Conservation (phyloP, 768 basidiomycete species). For the Galerina marginata region DNA sequence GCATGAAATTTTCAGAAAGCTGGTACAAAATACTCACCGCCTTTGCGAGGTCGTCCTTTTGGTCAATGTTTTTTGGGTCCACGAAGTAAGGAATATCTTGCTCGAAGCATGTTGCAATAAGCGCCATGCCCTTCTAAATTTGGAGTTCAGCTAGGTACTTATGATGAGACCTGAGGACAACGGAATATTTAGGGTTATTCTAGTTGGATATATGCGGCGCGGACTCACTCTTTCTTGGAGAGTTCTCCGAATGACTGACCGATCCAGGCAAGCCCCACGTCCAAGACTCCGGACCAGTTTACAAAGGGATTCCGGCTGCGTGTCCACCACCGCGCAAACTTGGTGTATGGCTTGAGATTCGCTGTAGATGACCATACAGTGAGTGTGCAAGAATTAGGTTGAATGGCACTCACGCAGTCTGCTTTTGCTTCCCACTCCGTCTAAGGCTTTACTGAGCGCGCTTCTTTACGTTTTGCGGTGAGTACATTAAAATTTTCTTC, state of each 20-base stretch:
- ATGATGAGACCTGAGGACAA: not conserved
- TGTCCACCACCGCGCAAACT: constrained; percentile 1
- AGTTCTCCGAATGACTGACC: not conserved
- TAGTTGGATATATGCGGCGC: not conserved
- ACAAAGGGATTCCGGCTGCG: not conserved
- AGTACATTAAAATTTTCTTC: not conserved
- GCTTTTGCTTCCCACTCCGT: not conserved
- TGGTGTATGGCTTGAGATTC: not conserved
- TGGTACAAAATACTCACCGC: no score
- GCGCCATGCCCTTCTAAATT: no score
- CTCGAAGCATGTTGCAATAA: no score
- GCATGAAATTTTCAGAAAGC: no score
- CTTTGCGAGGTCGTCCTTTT: no score
- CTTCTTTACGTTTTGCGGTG: not conserved
- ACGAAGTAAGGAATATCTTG: no score
- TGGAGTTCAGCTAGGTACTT: no score
- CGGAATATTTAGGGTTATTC: no score
- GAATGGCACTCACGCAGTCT: not conserved
- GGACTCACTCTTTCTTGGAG: not conserved
- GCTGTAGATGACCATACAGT: not conserved
- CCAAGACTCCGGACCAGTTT: not conserved
- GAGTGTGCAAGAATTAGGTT: not conserved
- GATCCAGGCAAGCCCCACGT: not conserved
- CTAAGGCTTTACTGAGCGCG: not conserved
- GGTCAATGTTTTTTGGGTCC: no score